Evolutionary conservation across 2,329 filamentous ascomycete species (phyloP), one percentile per base, ranked within the genome.

Genomic region (Talaromyces sp.): DNA sequence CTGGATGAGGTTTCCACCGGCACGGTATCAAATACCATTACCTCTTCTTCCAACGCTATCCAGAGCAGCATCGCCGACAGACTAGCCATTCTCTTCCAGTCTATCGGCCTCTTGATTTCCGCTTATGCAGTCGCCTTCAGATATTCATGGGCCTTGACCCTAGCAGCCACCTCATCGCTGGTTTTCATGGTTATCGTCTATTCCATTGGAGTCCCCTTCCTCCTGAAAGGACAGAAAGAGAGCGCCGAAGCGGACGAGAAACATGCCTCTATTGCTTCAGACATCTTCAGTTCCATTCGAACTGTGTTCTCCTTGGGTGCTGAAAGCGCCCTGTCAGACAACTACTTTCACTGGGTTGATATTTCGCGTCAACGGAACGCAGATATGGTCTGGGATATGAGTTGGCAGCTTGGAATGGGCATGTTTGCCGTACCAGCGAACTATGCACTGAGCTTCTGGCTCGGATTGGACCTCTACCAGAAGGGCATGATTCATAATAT

Each of bases 31-130:
- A 80, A 78, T 46, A 78, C 80, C 1, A 82, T 85, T 64, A 84
- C 81, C 0, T 77, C 78, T 0, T 79, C 80, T 0, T 77, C 81
- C 32, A 84, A 84, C 63, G 78, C 78, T 0, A 76, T 84, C 11
- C 82, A 84, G 60, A 72, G 81, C 27, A 82, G 81, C 19, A 79
- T 84, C n/a, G 83, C 81, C 0, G 81, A 84, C 64, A 80, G 80
- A 58, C 70, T 85, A 5, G 74, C 75, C 1, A 70, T 70, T 2
- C 69, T 82, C 1, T 71, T 81, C 31, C 75, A 80, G 56, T 75
- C 72, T 1, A 56, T 77, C 2, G 69, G 78, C 2, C 67, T 79
- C 1, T 66, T 81, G 5, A 64, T 79, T 6, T 69, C 80, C 0
- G 80, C 80, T 58, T 74, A 82, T n/a, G 72, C 77, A 11, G 78